phyloP scores from a whole-genome alignment of 257 asterid species.

The Verbena officinalis region DNA sequence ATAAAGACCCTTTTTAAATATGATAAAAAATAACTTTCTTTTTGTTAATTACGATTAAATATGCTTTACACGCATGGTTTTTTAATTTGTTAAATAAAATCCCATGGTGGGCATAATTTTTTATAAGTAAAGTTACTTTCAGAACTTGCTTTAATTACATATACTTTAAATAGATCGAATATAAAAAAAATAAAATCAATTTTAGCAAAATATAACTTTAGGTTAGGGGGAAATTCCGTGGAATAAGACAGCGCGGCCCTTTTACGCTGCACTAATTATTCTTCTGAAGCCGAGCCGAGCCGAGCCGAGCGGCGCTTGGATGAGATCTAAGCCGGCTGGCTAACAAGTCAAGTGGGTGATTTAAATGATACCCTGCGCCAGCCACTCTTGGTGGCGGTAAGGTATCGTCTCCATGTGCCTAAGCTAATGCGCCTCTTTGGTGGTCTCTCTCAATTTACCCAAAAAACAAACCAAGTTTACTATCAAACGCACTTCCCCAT shows the following conservation, averaged over 20 bases:
- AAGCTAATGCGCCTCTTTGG: slow-evolving; percentile 49
- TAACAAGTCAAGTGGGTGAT: slow-evolving; percentile 15
- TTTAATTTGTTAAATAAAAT: neutral
- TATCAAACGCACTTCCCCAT: slow-evolving; percentile 25
- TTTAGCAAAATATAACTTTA: slow-evolving; percentile 31
- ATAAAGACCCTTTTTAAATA: no score
- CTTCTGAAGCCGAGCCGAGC: no score
- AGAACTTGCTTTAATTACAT: slow-evolving; percentile 18
- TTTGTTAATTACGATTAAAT: neutral
- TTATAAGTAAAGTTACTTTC: slow-evolving; percentile 29
- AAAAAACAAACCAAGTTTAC: slow-evolving; percentile 3
- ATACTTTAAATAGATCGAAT: slow-evolving; percentile 3
- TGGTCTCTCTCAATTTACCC: slow-evolving; percentile 39
- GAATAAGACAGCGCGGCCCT: slow-evolving; percentile 42
- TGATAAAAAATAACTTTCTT: no score
- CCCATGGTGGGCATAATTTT: slow-evolving; percentile 24
- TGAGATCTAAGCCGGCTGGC: slow-evolving; percentile 22
- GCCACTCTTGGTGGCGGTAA: slow-evolving; percentile 36
- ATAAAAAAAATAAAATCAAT: slow-evolving; percentile 16
- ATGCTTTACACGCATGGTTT: slow-evolving; percentile 11
- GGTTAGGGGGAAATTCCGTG: slow-evolving; percentile 35
- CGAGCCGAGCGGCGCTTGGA: slow-evolving; percentile 14
- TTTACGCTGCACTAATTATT: neutral
- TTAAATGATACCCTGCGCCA: slow-evolving; percentile 29
- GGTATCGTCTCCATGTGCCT: slow-evolving; percentile 44